phyloP scores from a whole-genome alignment of 2,329 filamentous ascomycete species.

The Paecilomyces dactylethromorphus region DNA sequence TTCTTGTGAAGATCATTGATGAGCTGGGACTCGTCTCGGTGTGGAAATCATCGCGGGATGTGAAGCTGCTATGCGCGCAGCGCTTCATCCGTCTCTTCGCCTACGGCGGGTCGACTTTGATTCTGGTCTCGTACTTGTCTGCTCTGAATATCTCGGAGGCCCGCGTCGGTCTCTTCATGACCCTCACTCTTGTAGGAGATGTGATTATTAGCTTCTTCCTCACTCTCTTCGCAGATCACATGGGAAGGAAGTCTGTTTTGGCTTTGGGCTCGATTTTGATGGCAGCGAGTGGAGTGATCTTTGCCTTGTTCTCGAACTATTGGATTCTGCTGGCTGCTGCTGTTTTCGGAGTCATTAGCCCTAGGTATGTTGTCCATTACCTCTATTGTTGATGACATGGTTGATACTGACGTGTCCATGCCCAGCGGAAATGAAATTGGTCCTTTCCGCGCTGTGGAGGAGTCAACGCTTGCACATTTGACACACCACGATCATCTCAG shows the following conservation, averaged over 20 bases:
- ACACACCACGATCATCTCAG: conserved; percentile 49
- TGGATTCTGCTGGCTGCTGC: conserved; percentile 55
- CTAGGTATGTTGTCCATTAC: conserved; percentile 32
- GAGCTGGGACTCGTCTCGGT: conserved; percentile 33
- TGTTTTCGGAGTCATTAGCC: conserved; percentile 55
- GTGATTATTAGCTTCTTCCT: conserved; percentile 52
- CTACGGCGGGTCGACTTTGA: conserved; percentile 56
- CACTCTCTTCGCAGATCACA: conserved; percentile 52
- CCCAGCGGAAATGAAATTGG: conserved; percentile 57
- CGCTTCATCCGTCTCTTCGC: conserved; percentile 53
- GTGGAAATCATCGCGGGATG: conserved; percentile 29
- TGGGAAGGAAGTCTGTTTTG: conserved; percentile 52
- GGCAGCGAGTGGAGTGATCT: conserved; percentile 50
- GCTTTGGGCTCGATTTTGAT: conserved; percentile 50
- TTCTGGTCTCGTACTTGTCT: conserved; percentile 57
- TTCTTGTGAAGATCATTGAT: conserved; percentile 10
- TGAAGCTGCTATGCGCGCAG: conserved; percentile 34
- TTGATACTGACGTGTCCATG: neutral
- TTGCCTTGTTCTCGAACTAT: conserved; percentile 50
- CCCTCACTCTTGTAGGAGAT: conserved; percentile 55
- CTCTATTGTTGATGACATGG: conserved; percentile 5
- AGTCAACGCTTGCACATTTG: conserved; percentile 57
- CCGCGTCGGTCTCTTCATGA: conserved; percentile 60
- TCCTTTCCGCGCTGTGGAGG: conserved; percentile 61
- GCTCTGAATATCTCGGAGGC: conserved; percentile 51